Evolutionary conservation across 108 stramenopile genomes (phyloP).

Genomic region (Nannochloropsis gaditana): DNA sequence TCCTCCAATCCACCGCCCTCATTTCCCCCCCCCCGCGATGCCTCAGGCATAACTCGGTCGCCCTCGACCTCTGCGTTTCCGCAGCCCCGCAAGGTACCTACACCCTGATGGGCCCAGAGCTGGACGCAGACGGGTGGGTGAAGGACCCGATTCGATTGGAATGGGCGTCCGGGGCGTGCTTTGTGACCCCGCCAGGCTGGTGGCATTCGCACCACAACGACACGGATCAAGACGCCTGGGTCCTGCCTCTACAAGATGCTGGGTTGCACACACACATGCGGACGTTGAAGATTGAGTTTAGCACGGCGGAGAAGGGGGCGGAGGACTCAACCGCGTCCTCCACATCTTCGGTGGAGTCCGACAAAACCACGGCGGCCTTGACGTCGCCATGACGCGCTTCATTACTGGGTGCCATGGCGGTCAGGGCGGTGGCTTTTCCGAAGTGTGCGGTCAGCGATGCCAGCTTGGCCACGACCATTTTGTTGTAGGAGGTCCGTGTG

Average conservation of each 20-base stretch:
- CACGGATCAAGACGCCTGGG: conserved; percentile 45
- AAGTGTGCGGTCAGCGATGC: no score
- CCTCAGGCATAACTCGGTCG: conserved; percentile 47
- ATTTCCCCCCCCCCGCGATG: not conserved
- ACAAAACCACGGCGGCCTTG: not conserved
- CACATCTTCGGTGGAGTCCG: not conserved
- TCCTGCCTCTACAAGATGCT: conserved; percentile 48
- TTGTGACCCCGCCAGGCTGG: conserved; percentile 56
- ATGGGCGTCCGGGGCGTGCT: conserved; percentile 41
- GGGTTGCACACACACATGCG: conserved; percentile 44
- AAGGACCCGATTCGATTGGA: conserved; percentile 41
- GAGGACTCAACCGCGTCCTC: not conserved
- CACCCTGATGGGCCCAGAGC: conserved; percentile 49
- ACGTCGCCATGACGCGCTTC: not conserved
- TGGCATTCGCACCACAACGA: conserved; percentile 53
- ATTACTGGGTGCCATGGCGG: no score
- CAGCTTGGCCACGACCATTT: no score
- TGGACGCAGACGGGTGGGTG: conserved; percentile 39
- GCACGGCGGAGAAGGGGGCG: not conserved
- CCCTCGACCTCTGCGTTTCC: conserved; percentile 45
- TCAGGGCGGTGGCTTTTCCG: no score
- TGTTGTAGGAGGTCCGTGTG: no score
- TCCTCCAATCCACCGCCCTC: not conserved
- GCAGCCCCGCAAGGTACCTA: conserved; percentile 32
- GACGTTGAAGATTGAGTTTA: conserved; percentile 45